A percentile compares a stretch with the other conserved stretches of the same genome.
These are phyloP conservation scores for Monotropa hypopitys DNA, from an alignment of 179 eudicot genomes.

Conservation along the genomic window DNA sequence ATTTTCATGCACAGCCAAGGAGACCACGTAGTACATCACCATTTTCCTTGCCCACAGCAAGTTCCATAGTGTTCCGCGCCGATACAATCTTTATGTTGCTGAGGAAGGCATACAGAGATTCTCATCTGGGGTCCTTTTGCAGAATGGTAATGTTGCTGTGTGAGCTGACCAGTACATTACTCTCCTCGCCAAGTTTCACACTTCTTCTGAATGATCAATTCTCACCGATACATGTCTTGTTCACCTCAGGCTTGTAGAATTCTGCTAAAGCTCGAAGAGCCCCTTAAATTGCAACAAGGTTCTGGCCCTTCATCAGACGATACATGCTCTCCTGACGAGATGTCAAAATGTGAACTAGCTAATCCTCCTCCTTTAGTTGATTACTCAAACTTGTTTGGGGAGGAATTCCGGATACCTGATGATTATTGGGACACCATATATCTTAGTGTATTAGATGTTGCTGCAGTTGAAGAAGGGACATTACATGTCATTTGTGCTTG, in stretches of 20 bases:
- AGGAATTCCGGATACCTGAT: slow-evolving; percentile 41
- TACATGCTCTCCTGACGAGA: slow-evolving; percentile 33
- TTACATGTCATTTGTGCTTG: slow-evolving; percentile 73
- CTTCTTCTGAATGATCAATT: slow-evolving; percentile 5
- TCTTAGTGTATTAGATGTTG: slow-evolving; percentile 51
- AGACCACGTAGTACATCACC: slow-evolving; percentile 41
- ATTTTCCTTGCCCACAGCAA: slow-evolving; percentile 24
- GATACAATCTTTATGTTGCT: slow-evolving; percentile 51
- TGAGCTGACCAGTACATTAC: background rate
- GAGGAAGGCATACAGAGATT: slow-evolving; percentile 61
- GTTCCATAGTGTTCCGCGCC: slow-evolving; percentile 53
- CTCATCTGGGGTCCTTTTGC: slow-evolving; percentile 52
- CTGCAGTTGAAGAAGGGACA: slow-evolving; percentile 62
- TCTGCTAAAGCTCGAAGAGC: slow-evolving; percentile 37
- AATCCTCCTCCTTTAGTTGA: slow-evolving; percentile 32
- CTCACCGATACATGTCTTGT: slow-evolving; percentile 4
- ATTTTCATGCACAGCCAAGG: slow-evolving; percentile 45
- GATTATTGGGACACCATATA: slow-evolving; percentile 48
- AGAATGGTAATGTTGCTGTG: slow-evolving; percentile 40
- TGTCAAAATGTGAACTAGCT: slow-evolving; percentile 21
- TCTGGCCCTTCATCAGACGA: slow-evolving; percentile 22
- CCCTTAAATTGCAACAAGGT: slow-evolving; percentile 28
- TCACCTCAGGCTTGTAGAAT: slow-evolving; percentile 53
- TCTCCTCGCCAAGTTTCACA: background rate
- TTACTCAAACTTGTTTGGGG: slow-evolving; percentile 66